Percentiles rank a stretch among this genome's conserved stretches.
Evolutionary conservation across 768 basidiomycete genomes (phyloP).

Genomic region (Boletus rex-veris): DNA sequence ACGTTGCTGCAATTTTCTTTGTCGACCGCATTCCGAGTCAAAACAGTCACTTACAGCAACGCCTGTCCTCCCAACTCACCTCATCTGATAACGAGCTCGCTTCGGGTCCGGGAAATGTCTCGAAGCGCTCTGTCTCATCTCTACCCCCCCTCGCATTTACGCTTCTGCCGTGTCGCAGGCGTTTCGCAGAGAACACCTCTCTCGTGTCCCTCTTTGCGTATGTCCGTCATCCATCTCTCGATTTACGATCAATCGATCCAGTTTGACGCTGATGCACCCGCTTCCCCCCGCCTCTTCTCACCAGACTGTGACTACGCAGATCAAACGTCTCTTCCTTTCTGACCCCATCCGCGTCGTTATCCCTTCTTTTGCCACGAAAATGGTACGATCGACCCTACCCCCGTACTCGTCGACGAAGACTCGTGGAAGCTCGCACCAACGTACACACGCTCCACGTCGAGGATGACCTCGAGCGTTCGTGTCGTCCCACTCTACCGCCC

Average conservation of each 20-base stretch:
- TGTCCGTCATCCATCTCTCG: too few relatives aligned
- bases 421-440: slow-evolving; percentile 28
- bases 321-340: neutral
- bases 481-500: too few relatives aligned
- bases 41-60: slow-evolving; percentile 19
- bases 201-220: too few relatives aligned
- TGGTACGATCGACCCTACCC: slow-evolving; percentile 19
- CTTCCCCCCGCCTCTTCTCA: too few relatives aligned
- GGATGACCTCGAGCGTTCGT: too few relatives aligned
- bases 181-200: too few relatives aligned
- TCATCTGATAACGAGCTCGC: slow-evolving; percentile 7
- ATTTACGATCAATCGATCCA: too few relatives aligned
- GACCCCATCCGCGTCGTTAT: slow-evolving; percentile 12
- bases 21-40: too few relatives aligned
- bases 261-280: too few relatives aligned
- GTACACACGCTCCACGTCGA: slow-evolving; percentile 22
- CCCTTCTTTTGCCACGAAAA: slow-evolving; percentile 32
- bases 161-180: neutral
- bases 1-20: neutral
- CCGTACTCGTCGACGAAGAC: slow-evolving; percentile 27
- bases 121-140: slow-evolving; percentile 31
- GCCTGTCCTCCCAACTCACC: slow-evolving; percentile 29
- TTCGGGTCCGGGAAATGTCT: slow-evolving; percentile 24
- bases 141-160: slow-evolving; percentile 26
- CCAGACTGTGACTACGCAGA: too few relatives aligned